These are phyloP conservation scores for Cylindrotheca closterium DNA, from an alignment of 108 stramenopile genomes.

Conservation along the genomic window DNA sequence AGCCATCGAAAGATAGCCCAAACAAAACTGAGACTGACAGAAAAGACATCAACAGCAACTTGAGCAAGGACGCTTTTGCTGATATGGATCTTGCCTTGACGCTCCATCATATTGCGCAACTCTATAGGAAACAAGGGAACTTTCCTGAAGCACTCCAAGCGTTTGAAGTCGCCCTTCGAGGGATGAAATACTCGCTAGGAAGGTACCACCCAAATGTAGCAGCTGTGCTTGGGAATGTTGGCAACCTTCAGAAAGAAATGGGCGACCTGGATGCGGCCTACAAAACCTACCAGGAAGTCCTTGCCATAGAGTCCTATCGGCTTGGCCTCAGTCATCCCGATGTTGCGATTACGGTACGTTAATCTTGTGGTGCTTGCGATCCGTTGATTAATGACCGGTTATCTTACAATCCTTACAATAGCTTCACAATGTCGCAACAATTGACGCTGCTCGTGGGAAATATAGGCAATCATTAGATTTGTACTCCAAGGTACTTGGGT, in stretches of 20 bases:
- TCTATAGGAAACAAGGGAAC: constrained; percentile 57
- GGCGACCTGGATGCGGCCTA: constrained; percentile 80
- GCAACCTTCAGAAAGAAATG: constrained; percentile 85
- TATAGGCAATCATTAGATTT: constrained; percentile 63
- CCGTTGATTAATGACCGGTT: background rate
- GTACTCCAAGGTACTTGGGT: constrained; percentile 68
- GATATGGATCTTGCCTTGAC: constrained; percentile 80
- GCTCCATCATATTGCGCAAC: constrained; percentile 78
- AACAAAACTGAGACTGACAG: too few relatives aligned
- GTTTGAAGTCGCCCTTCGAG: constrained; percentile 69
- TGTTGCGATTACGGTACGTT: constrained; percentile 65
- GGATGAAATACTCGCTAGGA: constrained; percentile 79
- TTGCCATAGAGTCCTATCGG: constrained; percentile 81
- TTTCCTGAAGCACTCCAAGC: constrained; percentile 65
- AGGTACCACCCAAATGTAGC: constrained; percentile 73
- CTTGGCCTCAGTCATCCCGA: constrained; percentile 85
- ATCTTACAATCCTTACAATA: background rate
- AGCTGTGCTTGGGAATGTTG: constrained; percentile 83
- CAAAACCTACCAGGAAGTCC: constrained; percentile 80
- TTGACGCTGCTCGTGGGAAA: constrained; percentile 83
- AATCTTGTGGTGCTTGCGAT: background rate
- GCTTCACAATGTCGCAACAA: constrained; percentile 87
- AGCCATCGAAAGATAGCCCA: background rate
- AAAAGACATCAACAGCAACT: constrained; percentile 9
- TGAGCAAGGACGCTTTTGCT: constrained; percentile 35